Evolutionary conservation across 1,139 yeast species (phyloP).

Genomic region (Oligophagozyma castellii): DNA sequence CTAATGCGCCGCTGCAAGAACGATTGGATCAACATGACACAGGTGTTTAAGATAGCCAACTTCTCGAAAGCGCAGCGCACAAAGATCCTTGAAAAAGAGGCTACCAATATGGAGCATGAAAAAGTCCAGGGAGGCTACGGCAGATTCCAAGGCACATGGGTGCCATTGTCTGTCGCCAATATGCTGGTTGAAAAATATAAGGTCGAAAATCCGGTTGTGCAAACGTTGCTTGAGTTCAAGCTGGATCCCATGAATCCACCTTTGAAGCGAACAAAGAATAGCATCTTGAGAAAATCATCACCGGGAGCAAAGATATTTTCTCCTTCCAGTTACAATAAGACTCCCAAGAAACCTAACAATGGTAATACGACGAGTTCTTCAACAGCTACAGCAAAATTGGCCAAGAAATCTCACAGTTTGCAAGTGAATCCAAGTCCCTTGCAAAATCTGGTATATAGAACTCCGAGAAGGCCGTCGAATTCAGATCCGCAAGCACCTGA

Average conservation of each 20-base stretch:
- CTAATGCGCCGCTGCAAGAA: slow-evolving; percentile 67
- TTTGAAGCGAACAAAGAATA: slow-evolving; percentile 33
- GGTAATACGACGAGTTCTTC: slow-evolving; percentile 6
- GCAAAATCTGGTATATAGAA: slow-evolving; percentile 22
- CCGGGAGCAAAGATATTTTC: slow-evolving; percentile 20
- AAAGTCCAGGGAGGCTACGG: slow-evolving; percentile 96
- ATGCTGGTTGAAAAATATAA: slow-evolving; percentile 40
- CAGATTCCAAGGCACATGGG: slow-evolving; percentile 91
- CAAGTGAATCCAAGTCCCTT: slow-evolving; percentile 23
- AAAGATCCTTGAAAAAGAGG: slow-evolving; percentile 73
- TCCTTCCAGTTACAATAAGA: slow-evolving; percentile 23
- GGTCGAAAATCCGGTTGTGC: slow-evolving; percentile 40
- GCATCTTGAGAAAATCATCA: slow-evolving; percentile 19
- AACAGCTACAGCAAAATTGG: slow-evolving; percentile 15
- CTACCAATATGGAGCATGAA: slow-evolving; percentile 75
- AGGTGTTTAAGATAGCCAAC: slow-evolving; percentile 75
- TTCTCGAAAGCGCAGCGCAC: slow-evolving; percentile 79
- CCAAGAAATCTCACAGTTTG: slow-evolving; percentile 4
- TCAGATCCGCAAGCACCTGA: slow-evolving; percentile 5
- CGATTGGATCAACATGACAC: slow-evolving; percentile 86
- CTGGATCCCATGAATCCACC: slow-evolving; percentile 37
- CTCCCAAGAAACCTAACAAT: slow-evolving; percentile 22
- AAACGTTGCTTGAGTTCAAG: slow-evolving; percentile 35
- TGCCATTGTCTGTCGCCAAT: slow-evolving; percentile 47
- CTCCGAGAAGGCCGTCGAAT: slow-evolving; percentile 17